Percentiles rank a stretch among this genome's conserved stretches.
Evolutionary conservation across 441 rosid species (phyloP).

Genomic region (Erodium moschatum): DNA sequence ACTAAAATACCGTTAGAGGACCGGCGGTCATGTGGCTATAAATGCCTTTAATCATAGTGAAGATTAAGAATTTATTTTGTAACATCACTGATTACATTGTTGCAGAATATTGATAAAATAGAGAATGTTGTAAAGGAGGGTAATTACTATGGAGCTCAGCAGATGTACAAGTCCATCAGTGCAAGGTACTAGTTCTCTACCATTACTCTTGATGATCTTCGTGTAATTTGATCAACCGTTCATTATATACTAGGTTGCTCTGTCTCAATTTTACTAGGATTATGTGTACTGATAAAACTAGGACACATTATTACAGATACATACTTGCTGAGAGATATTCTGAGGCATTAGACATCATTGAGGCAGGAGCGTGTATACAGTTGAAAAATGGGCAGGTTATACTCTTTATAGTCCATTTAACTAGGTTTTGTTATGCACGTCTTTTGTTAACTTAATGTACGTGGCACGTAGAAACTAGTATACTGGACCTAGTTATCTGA

Average conservation of each 20-base stretch:
- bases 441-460: not conserved
- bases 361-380: constrained; percentile 76
- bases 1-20: no score
- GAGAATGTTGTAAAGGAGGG: constrained; percentile 64
- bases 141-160: constrained; percentile 85
- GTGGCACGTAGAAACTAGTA: not conserved
- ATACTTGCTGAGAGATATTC: constrained; percentile 61
- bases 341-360: constrained; percentile 74
- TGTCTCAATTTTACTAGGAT: no score
- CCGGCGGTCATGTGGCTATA: no score
- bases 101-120: constrained; percentile 72
- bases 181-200: constrained; percentile 41
- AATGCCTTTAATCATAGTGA: no score
- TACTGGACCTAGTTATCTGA: not conserved
- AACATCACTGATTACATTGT: not conserved
- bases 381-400: constrained; percentile 64
- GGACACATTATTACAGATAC: constrained; percentile 34
- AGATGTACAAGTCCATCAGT: constrained; percentile 85
- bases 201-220: not conserved
- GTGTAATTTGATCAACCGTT: not conserved
- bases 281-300: no score
- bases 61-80: no score
- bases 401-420: constrained; percentile 14
- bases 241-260: no score
- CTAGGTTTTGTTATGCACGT: not conserved